Evolutionary conservation across 768 basidiomycete genomes (phyloP).

Genomic region (Russula dissimulans): DNA sequence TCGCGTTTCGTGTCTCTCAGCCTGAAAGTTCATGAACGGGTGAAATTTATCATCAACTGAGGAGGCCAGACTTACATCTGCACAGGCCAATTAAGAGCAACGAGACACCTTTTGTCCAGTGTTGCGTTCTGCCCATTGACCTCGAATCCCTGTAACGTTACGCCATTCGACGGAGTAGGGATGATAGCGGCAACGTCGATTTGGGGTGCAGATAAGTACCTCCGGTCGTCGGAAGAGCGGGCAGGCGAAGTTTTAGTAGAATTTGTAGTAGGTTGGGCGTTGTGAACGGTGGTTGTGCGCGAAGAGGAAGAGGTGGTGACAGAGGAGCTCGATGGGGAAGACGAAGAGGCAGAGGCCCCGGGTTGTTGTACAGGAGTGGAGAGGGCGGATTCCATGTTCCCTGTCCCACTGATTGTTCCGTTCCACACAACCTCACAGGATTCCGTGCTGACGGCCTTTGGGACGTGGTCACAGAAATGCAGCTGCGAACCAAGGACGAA

Average conservation of each 20-base stretch:
- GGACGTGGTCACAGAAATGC: constrained; percentile 49
- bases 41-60: constrained; percentile 6
- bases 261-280: background rate
- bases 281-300: background rate
- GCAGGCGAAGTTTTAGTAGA: background rate
- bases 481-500: constrained; percentile 45
- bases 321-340: background rate
- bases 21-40: constrained; percentile 28
- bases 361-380: background rate
- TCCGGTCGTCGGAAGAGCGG: background rate
- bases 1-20: constrained; percentile 67
- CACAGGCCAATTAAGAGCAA: constrained; percentile 61
- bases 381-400: background rate
- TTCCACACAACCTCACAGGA: constrained; percentile 52
- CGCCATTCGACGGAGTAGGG: constrained; percentile 11
- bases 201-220: background rate
- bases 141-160: constrained; percentile 30
- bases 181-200: background rate
- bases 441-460: constrained; percentile 26
- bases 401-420: constrained; percentile 23
- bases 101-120: constrained; percentile 44
- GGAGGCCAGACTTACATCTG: constrained; percentile 40
- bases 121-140: constrained; percentile 28
- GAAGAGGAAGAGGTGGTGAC: background rate
- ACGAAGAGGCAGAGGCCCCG: constrained; percentile 1